Evolutionary conservation across 441 rosid species (phyloP), one percentile per base, ranked within the genome.

Genomic region (Corymbia calophylla): DNA sequence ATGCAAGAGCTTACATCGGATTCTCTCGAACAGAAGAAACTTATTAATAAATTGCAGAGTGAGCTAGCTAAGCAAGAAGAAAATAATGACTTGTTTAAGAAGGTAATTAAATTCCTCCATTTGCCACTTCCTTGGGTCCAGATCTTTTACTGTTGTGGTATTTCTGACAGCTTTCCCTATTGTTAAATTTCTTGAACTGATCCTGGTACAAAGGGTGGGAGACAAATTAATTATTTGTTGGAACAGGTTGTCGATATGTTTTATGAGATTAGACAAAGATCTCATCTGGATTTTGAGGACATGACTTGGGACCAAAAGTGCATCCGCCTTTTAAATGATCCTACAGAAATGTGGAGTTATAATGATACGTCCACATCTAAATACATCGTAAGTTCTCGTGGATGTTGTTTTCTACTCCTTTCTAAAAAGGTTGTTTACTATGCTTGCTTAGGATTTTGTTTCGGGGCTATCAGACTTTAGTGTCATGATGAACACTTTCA

Each of bases 281-380:
- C 96, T 23, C 91, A 92, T 73, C 93, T 91, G 85, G 97, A 90
- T 77, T 90, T 89, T 89, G 92, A 91, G 92, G 95, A 95, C 91
- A 87, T 91, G 82, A 95, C 89, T 90, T 94, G 92, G 94, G 96
- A 96, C 88, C 94, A 96, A 87, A 97, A 97, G 93, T 96, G 97
- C 92, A 89, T 91, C 80, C 93, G 92, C 90, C 94, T 98, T 73
- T 91, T 98, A 92, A 93, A 91, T 60, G 99, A 97, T 92, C 94
- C 99, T 81, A 87, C 80, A 27, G 99, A 96, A 90, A 89, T 92
- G 87, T 98, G 99, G 99, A 96, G 93, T 91, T 97, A 94, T 91
- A 95, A 96, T 93, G 99, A 97, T 92, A 90, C 94, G 77, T 97
- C 99, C 66, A 95, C 97, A 81, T 92, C 97, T 86, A 92, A 94